A percentile compares a stretch with the other conserved stretches of the same genome.
These are phyloP conservation scores for Aquilaria yunnanensis DNA, from an alignment of 345 rosid species.

Conservation along the genomic window DNA sequence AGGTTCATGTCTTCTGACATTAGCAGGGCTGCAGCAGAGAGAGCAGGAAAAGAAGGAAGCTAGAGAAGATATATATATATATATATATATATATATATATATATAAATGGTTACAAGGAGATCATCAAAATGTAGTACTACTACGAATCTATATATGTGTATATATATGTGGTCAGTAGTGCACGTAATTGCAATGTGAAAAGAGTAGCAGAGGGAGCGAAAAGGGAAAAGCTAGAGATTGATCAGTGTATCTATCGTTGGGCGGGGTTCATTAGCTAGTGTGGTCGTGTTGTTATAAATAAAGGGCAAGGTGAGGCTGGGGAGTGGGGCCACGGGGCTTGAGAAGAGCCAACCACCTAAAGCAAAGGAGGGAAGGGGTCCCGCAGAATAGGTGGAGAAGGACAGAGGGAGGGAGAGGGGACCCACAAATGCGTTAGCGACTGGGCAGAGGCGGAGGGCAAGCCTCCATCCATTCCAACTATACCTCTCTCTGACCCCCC, in stretches of 20 bases:
- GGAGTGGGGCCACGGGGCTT: conserved; percentile 29
- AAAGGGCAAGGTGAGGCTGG: conserved; percentile 34
- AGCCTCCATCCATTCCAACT: conserved; percentile 38
- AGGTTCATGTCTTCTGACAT: conserved; percentile 61
- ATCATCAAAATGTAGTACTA: too few species aligned
- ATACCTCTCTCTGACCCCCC: conserved; percentile 29
- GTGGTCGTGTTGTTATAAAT: too few species aligned
- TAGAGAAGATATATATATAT: too few species aligned
- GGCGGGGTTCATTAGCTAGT: too few species aligned
- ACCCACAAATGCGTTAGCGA: conserved; percentile 14
- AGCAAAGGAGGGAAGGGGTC: conserved; percentile 9
- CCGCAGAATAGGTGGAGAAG: conserved; percentile 18
- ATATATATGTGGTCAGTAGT: too few species aligned
- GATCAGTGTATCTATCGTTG: too few species aligned
- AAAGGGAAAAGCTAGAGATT: conserved; percentile 39
- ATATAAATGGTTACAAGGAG: too few species aligned
- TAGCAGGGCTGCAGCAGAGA: not conserved
- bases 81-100: not conserved
- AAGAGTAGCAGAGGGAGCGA: conserved; percentile 26
- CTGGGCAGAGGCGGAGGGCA: conserved; percentile 28
- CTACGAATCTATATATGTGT: too few species aligned
- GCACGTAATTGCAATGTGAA: not conserved
- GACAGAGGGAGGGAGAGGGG: conserved; percentile 2
- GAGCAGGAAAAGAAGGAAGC: not conserved
- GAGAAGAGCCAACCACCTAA: conserved; percentile 51